Evolutionary conservation across 768 basidiomycete species (phyloP).

Genomic region (Trametes cubensis): DNA sequence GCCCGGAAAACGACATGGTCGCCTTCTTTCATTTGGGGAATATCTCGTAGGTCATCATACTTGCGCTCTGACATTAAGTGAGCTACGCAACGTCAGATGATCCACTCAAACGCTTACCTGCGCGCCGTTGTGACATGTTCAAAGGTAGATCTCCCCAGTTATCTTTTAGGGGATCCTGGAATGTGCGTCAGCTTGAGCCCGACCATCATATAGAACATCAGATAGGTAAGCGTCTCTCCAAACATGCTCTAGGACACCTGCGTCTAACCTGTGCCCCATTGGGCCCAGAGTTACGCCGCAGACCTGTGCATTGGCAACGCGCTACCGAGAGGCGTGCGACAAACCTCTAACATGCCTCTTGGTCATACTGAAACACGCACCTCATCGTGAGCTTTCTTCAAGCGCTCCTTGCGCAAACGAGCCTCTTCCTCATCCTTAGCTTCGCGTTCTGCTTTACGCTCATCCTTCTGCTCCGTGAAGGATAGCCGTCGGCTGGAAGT

Average conservation of each 20-base stretch:
- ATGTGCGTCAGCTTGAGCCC: neutral
- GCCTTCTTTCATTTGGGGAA: constrained; percentile 63
- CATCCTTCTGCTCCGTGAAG: constrained; percentile 31
- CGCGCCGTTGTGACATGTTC: constrained; percentile 83
- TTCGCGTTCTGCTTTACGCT: constrained; percentile 29
- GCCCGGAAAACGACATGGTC: constrained; percentile 82
- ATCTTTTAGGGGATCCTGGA: constrained; percentile 31
- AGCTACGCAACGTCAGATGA: constrained; percentile 57
- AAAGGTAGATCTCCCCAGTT: constrained; percentile 84
- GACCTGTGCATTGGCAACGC: too few species aligned
- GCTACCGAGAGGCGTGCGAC: neutral
- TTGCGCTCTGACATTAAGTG: constrained; percentile 6
- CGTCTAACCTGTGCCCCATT: too few species aligned
- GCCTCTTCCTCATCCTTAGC: constrained; percentile 26
- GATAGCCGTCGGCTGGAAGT: constrained; percentile 11
- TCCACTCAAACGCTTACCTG: constrained; percentile 41
- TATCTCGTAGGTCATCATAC: constrained; percentile 14
- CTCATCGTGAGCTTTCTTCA: constrained; percentile 22
- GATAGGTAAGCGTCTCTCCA: too few species aligned
- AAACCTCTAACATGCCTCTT: neutral
- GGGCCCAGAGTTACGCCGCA: too few species aligned
- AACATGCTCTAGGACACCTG: too few species aligned
- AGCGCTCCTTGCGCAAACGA: constrained; percentile 20
- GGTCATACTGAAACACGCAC: constrained; percentile 9
- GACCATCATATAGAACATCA: neutral